Percentiles rank a stretch among this genome's conserved stretches.
These are phyloP conservation scores for Emmonsiellopsis sp. DNA, from an alignment of 2,329 filamentous ascomycete genomes.

Conservation along the genomic window DNA sequence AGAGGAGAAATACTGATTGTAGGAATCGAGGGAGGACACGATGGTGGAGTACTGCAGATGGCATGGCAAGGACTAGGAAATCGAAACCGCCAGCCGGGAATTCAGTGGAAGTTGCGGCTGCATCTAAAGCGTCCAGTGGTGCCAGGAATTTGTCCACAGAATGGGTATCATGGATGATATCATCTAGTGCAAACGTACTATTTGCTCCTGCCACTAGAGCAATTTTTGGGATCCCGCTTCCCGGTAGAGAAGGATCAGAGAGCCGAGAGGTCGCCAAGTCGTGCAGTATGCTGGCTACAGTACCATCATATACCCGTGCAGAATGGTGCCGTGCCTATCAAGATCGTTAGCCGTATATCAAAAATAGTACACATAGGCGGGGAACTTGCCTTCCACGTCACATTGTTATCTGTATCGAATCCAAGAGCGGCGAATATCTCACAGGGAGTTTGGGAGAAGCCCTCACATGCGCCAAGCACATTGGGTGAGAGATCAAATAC, in stretches of 20 bases:
- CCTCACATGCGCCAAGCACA: no score
- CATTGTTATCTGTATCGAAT: no score
- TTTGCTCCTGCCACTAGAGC: constrained; percentile 7
- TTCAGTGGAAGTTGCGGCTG: not conserved
- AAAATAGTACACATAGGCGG: no score
- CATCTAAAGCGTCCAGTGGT: constrained; percentile 1
- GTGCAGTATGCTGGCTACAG: no score
- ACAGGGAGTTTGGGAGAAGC: no score
- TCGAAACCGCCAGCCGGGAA: not conserved
- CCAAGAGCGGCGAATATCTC: no score
- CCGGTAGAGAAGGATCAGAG: not conserved
- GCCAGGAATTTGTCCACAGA: constrained; percentile 3
- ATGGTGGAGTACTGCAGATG: constrained; percentile 9
- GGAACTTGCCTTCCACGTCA: no score
- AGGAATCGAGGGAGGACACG: constrained; percentile 1
- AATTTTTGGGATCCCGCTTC: constrained; percentile 1
- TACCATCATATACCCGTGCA: no score
- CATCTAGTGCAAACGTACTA: constrained; percentile 4
- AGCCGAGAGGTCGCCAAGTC: not conserved
- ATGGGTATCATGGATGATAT: not conserved
- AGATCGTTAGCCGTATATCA: no score
- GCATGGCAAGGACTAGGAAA: constrained; percentile 8
- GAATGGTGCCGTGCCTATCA: no score
- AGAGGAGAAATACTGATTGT: constrained; percentile 5
- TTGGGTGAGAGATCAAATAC: no score